Base-by-base conservation (phyloP, 2,329 filamentous ascomycete species). In the Pseudocercospora fuligena region DNA sequence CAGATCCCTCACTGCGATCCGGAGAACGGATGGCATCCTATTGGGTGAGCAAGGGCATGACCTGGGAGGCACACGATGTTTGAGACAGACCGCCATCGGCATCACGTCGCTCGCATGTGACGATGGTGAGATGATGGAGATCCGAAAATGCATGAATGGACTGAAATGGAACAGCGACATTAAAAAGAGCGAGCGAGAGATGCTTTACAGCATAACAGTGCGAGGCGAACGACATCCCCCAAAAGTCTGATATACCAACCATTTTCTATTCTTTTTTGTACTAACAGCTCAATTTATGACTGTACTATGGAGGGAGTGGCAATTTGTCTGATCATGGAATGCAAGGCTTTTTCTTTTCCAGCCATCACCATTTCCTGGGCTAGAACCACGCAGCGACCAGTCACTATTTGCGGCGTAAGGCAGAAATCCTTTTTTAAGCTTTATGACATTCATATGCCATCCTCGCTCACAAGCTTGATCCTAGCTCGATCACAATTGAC, bases 1-100 rank as follows among this genome's bases (percentile, higher is more conserved):
- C 51, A 54, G 25, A 54, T 54, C 25, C 51, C 51, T 54, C 51
- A 54, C 23, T 54, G 51, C 51, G 51, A 54, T 54, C 51, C 51
- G 51, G 51, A 54, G 51, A 54, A 54, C 16, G 51, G 51, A 23
- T 54, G 51, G 51, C 51, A 54, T 54, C 51, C 51, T 54, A 29
- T 54, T 54, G 51, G 51, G 31, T 54, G 49, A 53, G 14, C 19
- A 53, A 23, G 14, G 49, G 23, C 11, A 23, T 53, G 51, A 16
- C 25, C 2, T 7, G 21, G 25, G 12, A n/a, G 1, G 36, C 36
- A 40, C 14, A 36, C 33, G 11, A 36, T 14, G 33, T 14, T 14
- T 36, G 33, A 36, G 29, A 31, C 29, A 31, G 29, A 31, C 29
- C 29, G 29, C 12, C 11, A 36, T 36, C 33, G 33, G 12, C 33